Evolutionary conservation across 176 grass and related monocot species (phyloP), one percentile per base, ranked within the genome.

Genomic region (Chrysopogon serrulatus): DNA sequence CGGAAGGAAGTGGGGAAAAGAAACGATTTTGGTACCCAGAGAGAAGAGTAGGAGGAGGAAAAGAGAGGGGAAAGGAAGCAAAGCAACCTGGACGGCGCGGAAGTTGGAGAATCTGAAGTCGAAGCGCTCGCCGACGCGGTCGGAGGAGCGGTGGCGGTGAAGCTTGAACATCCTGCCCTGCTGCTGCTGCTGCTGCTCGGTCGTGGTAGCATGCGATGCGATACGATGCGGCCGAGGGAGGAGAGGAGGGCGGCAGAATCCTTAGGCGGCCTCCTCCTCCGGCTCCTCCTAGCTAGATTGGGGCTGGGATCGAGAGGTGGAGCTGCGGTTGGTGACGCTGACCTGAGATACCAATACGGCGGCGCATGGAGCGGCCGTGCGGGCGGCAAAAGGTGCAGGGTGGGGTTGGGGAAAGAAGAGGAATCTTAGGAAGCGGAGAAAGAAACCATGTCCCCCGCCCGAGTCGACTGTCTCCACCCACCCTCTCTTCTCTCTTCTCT

Each of bases 41-140:
- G 53, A 57, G 23, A 10, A 21, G 19, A 54, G 49, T 53, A 21
- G 48, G 19, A 21, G 21, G 7, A 2, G 5, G 5, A 0, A 7
- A 10, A 16, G 48, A 4, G 15, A 15, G 16, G 1, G 1, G 24
- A 12, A n/a, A 14, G 26, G 36, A 39, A 45, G 11, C 2, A 2
- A 14, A 8, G 15, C n/a, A 39, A 99, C 96, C 96, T 96, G 90
- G 85, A 91, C 74, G 79, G 87, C 93, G 66, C 90, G 89, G 73
- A 99, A 95, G 87, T 83, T 87, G 65, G 87, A 96, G 87, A 99
- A 93, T 24, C 81, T 83, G 93, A 99, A 99, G 74, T 99, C 93
- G 83, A 92, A 87, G 83, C 93, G 94, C 37, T 99, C 93, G 64
- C 89, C 96, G 53, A 87, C 62, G 48, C 83, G 82, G 89, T 92